Evolutionary conservation across 2,329 filamentous ascomycete genomes (phyloP).

Genomic region (Blumeria hordei): DNA sequence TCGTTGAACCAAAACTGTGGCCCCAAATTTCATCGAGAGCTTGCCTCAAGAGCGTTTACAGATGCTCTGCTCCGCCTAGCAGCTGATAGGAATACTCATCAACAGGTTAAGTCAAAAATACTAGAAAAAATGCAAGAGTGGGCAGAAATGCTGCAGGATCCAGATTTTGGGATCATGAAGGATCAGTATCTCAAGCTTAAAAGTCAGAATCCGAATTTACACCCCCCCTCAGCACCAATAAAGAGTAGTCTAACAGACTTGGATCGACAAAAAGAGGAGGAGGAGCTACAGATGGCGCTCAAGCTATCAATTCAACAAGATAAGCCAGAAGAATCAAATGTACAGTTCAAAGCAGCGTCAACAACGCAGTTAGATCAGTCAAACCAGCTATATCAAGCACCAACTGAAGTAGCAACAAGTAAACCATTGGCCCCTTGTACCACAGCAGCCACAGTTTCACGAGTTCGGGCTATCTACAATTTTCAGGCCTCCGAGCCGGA

Average conservation of each 20-base stretch:
- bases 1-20: slow-evolving; percentile 51
- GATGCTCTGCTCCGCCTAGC: slow-evolving; percentile 79
- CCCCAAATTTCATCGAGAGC: slow-evolving; percentile 40
- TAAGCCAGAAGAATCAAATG: slow-evolving; percentile 37
- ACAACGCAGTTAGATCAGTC: slow-evolving; percentile 16
- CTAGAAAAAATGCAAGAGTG: slow-evolving; percentile 90
- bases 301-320: slow-evolving; percentile 85
- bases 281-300: slow-evolving; percentile 89
- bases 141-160: slow-evolving; percentile 83
- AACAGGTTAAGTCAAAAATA: slow-evolving; percentile 92
- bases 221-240: slow-evolving; percentile 74
- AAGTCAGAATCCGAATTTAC: slow-evolving; percentile 61
- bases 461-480: slow-evolving; percentile 81
- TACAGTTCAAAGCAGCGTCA: slow-evolving; percentile 15
- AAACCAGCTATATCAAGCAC: slow-evolving; percentile 17
- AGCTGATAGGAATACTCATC: slow-evolving; percentile 84
- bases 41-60: slow-evolving; percentile 55
- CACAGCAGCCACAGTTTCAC: slow-evolving; percentile 84
- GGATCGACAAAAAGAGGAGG: slow-evolving; percentile 86
- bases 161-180: slow-evolving; percentile 92
- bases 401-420: slow-evolving; percentile 18
- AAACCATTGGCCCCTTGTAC: slow-evolving; percentile 53
- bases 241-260: slow-evolving; percentile 78
- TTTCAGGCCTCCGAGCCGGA: slow-evolving; percentile 86
- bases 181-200: slow-evolving; percentile 80